These are phyloP conservation scores for Tulasnella sp. DNA, from an alignment of 768 basidiomycete genomes.

Conservation along the genomic window DNA sequence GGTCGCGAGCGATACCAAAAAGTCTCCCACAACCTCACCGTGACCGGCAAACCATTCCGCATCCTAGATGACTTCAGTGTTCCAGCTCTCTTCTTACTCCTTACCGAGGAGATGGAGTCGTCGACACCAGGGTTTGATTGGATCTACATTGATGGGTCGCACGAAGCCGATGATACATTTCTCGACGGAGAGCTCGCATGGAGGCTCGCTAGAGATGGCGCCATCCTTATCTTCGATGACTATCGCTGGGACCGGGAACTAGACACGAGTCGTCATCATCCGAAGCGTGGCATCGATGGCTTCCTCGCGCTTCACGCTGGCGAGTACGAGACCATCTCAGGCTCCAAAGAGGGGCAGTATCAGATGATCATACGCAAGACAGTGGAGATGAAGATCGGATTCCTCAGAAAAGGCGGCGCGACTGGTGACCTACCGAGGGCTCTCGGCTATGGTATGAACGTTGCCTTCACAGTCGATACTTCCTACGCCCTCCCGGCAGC, in stretches of 20 bases:
- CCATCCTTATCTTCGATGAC: slow-evolving; percentile 48
- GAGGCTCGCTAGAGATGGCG: slow-evolving; percentile 42
- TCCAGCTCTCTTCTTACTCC: slow-evolving; percentile 38
- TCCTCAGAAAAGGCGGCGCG: slow-evolving; percentile 26
- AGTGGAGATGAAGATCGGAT: slow-evolving; percentile 44
- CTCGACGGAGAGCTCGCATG: slow-evolving; percentile 51
- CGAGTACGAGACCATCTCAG: slow-evolving; percentile 34
- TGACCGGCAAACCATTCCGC: slow-evolving; percentile 37
- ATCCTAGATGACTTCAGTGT: slow-evolving; percentile 44
- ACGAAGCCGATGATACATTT: slow-evolving; percentile 48
- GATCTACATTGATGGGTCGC: slow-evolving; percentile 51
- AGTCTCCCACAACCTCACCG: slow-evolving; percentile 38
- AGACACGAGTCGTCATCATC: slow-evolving; percentile 40
- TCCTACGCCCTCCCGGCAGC: slow-evolving; percentile 40
- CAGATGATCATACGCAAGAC: slow-evolving; percentile 46
- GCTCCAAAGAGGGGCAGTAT: slow-evolving; percentile 32
- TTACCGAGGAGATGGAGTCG: slow-evolving; percentile 36
- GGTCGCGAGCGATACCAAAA: slow-evolving; percentile 38
- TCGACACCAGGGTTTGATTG: slow-evolving; percentile 42
- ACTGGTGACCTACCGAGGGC: background rate
- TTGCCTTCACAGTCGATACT: slow-evolving; percentile 37
- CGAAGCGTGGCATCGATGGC: slow-evolving; percentile 45
- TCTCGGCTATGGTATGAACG: slow-evolving; percentile 39
- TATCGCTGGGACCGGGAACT: slow-evolving; percentile 45
- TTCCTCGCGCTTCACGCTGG: slow-evolving; percentile 42